Conservation (phyloP, 2,329 filamentous ascomycete genomes). For the Mollisiaceae sp. region DNA sequence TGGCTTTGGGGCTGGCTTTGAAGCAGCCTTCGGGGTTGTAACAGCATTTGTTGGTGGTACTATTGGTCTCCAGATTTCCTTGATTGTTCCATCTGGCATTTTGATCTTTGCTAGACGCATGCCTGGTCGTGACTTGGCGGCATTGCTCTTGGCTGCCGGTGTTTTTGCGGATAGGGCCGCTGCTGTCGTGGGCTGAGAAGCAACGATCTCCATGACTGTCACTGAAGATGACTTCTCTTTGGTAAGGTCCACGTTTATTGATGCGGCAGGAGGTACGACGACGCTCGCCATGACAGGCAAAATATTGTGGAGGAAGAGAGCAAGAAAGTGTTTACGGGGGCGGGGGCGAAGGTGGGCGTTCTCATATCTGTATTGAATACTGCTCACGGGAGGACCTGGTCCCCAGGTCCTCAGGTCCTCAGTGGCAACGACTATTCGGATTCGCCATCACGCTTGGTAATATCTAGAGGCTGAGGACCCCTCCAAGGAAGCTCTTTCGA, state of each 20-base stretch:
- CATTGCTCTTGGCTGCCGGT: background rate
- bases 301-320: background rate
- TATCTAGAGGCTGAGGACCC: background rate
- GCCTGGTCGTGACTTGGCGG: background rate
- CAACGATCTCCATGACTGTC: background rate
- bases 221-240: background rate
- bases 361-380: background rate
- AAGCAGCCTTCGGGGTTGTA: background rate
- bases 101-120: background rate
- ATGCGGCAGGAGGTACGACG: background rate
- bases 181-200: background rate
- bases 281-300: background rate
- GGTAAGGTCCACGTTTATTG: background rate
- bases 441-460: background rate
- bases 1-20: background rate
- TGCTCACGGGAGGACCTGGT: background rate
- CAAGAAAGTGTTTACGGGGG: background rate
- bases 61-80: conserved; percentile 6
- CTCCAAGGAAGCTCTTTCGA: background rate
- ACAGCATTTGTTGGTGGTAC: background rate
- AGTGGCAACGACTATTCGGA: background rate
- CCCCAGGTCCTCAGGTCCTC: too few species aligned
- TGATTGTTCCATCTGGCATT: conserved; percentile 13
- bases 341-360: background rate
- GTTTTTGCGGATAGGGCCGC: background rate